Conservation (phyloP, 306 rosid genomes). For the Casuarina cunninghamiana region DNA sequence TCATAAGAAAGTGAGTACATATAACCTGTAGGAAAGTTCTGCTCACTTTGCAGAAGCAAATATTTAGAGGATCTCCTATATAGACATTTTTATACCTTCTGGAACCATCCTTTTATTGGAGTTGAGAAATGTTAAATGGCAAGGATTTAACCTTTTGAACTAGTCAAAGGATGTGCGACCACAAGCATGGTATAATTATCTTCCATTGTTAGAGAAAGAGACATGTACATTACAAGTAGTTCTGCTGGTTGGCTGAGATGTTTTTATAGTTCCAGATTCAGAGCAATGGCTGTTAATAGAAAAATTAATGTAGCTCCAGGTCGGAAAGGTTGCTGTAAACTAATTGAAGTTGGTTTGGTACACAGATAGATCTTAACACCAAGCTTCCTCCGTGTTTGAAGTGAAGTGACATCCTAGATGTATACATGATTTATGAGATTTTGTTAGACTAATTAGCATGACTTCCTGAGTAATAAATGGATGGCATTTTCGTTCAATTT, state of each 20-base stretch:
- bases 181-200: not conserved
- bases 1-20: slow-evolving; percentile 3
- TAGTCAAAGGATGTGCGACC: not conserved
- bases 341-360: not conserved
- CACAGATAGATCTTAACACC: too few relatives aligned
- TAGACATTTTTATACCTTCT: not conserved
- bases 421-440: too few relatives aligned
- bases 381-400: too few relatives aligned
- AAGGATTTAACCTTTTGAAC: not conserved
- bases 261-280: not conserved
- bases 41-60: not conserved
- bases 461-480: too few relatives aligned
- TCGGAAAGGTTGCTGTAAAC: not conserved
- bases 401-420: too few relatives aligned
- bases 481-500: too few relatives aligned
- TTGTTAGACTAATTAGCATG: too few relatives aligned
- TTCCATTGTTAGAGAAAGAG: not conserved
- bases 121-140: not conserved
- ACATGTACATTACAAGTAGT: not conserved
- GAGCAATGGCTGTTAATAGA: not conserved
- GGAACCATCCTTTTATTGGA: not conserved
- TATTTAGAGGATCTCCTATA: not conserved
- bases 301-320: not conserved
- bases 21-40: not conserved
- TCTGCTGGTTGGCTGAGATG: not conserved